Percentiles rank a stretch among this genome's conserved stretches.
Conservation (phyloP, 2,329 filamentous ascomycete genomes). For the Sarocladium kiliense region DNA sequence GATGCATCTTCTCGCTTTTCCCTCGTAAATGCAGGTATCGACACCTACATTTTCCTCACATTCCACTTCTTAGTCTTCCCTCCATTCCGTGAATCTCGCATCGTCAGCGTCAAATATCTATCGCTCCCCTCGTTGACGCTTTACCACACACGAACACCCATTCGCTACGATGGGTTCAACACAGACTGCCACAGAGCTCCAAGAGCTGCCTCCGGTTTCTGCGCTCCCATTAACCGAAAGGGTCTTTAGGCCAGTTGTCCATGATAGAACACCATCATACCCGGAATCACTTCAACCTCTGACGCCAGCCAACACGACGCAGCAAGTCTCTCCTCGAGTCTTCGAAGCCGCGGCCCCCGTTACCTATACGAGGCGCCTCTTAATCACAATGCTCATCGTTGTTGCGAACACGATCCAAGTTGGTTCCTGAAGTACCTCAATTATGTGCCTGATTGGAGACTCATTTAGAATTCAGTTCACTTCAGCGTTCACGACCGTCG, state of each 20-base stretch:
- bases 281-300: background rate
- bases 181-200: background rate
- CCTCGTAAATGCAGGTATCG: too few species aligned
- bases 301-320: background rate
- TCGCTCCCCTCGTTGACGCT: too few species aligned
- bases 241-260: background rate
- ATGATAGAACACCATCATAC: background rate
- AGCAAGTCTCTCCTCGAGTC: background rate
- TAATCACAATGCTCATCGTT: background rate
- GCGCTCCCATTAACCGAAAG: background rate
- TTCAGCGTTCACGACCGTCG: constrained; percentile 24
- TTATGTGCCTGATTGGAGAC: too few species aligned
- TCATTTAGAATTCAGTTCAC: too few species aligned
- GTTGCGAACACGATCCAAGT: background rate
- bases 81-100: too few species aligned
- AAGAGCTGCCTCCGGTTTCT: background rate
- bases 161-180: background rate
- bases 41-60: too few species aligned
- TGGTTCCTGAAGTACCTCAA: background rate
- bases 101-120: too few species aligned
- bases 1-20: too few species aligned
- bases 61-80: too few species aligned
- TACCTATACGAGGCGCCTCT: background rate
- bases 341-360: background rate
- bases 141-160: too few species aligned